Percentiles rank a stretch among this genome's conserved stretches.
Conservation (phyloP, 2,329 filamentous ascomycete genomes). For the Verticillium nubilum region DNA sequence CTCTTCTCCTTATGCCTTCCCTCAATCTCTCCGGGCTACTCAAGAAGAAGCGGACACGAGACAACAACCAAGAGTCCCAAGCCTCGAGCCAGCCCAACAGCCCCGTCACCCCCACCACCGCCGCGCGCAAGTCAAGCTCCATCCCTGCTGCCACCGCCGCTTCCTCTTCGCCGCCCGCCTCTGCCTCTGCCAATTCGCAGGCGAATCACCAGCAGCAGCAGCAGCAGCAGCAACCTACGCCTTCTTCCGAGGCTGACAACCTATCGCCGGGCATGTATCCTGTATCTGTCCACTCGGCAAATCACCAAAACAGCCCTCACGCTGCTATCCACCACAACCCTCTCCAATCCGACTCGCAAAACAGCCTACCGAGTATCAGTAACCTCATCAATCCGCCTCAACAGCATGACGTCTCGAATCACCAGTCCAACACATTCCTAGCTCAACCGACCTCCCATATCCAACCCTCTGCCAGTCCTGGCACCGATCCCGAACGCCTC, state of each 20-base stretch:
- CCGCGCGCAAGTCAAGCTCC: conserved; percentile 12
- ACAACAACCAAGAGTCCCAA: conserved; percentile 68
- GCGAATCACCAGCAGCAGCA: conserved; percentile 19
- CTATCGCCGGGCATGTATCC: conserved; percentile 25
- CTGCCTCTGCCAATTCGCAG: conserved; percentile 15
- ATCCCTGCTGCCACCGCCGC: conserved; percentile 4
- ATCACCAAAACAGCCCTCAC: conserved; percentile 16
- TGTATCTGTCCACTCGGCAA: conserved; percentile 19
- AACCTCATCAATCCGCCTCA: conserved; percentile 72
- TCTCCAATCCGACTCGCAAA: conserved; percentile 37
- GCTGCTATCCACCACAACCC: conserved; percentile 24
- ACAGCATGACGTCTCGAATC: conserved; percentile 30
- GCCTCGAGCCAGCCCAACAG: conserved; percentile 58
- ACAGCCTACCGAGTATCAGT: conserved; percentile 75
- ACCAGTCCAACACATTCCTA: conserved; percentile 13
- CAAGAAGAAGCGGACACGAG: conserved; percentile 98
- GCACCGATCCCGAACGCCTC: conserved; percentile 26
- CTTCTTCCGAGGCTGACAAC: conserved; percentile 13
- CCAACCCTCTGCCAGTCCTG: conserved; percentile 28
- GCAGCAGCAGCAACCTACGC: conserved; percentile 16
- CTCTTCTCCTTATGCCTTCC: conserved; percentile 67
- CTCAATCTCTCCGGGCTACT: conserved; percentile 66
- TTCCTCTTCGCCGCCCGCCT: conserved; percentile 8
- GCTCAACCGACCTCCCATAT: conserved; percentile 16
- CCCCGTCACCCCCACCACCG: conserved; percentile 54